Base-by-base conservation (phyloP, 2,329 filamentous ascomycete species). In the Grosmannia clavigera region DNA sequence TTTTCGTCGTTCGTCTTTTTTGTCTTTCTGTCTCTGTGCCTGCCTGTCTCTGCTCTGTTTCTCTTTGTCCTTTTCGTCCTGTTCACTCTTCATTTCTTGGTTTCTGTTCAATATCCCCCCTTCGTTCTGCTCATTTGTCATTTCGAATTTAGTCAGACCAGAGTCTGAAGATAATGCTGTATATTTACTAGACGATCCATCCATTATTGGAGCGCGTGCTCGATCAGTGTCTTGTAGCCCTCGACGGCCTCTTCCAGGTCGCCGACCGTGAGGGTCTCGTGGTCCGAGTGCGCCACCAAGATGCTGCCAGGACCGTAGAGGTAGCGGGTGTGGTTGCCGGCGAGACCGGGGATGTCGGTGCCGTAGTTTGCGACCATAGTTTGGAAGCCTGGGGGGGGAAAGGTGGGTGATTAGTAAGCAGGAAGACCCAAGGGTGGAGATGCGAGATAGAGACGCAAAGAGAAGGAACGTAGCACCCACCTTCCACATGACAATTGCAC, bases 361-460 rank as follows among this genome's bases (percentile, higher is more conserved):
- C 92, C 92, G 68, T 97, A 97, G 70, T 95, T 96, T 54, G 92
- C 89, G 0, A 88, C 85, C 57, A 87, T 83, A 0, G 81, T 85
- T n/a, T 94, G 84, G 64, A 97, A 96, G 0, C 88, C 59, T 61
- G 40, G 22, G 10, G 40, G 22, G 10, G 29, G 11, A 22, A 6
- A 11, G 54, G 22, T 22, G 38, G 7, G 2, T 14, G n/a, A 58
- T 25, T 14, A 35, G 29, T 12, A 50, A 27, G 22, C 19, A 55
- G n/a, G 7, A 29, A 51, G 12, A 29, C 29, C 12, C 27, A 14
- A 25, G 10, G 16, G 48, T 10, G 10, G 19, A 43, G 19, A 29
- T 10, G 22, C 9, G 5, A 5, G 9, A 25, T 43, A 31, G 40
- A 10, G 35, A 3, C 9, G 35, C 6, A 38, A 14, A 40, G 5